Evolutionary conservation across 352 stramenopile species (phyloP).

Genomic region (Pythium guiyangense): DNA sequence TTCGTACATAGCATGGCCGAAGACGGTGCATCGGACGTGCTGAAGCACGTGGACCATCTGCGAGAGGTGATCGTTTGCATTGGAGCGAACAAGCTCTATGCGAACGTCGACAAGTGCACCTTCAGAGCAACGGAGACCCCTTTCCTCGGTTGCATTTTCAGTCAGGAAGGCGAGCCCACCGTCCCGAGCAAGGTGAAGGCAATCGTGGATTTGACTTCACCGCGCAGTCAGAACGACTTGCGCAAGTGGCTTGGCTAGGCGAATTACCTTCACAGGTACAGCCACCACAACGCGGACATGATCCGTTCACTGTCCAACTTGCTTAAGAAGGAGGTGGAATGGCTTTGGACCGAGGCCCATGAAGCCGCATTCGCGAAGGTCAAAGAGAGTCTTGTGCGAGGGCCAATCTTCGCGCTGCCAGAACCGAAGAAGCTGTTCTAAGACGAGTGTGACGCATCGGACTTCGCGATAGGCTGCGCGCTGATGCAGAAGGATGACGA

Average conservation of each 20-base stretch:
- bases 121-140: constrained; percentile 17
- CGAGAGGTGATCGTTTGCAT: constrained; percentile 12
- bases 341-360: too few relatives aligned
- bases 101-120: too few relatives aligned
- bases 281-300: too few relatives aligned
- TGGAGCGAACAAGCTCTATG: constrained; percentile 15
- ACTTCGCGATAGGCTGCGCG: not conserved
- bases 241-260: constrained; percentile 13
- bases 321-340: too few relatives aligned
- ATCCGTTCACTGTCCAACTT: too few relatives aligned
- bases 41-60: constrained; percentile 13
- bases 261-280: constrained; percentile 11
- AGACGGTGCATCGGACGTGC: constrained; percentile 9
- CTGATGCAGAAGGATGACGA: constrained; percentile 4
- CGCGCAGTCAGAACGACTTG: constrained; percentile 8
- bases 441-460: not conserved
- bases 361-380: too few relatives aligned
- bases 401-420: not conserved
- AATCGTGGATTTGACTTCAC: constrained; percentile 8
- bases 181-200: not conserved
- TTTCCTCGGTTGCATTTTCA: constrained; percentile 17
- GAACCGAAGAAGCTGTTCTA: constrained; percentile 2
- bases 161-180: not conserved
- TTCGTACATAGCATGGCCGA: constrained; percentile 14
- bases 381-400: too few relatives aligned